A percentile compares a stretch with the other conserved stretches of the same genome.
phyloP scores from a whole-genome alignment of 2,329 filamentous ascomycete genomes.

The Chalaropsis thielavioides region DNA sequence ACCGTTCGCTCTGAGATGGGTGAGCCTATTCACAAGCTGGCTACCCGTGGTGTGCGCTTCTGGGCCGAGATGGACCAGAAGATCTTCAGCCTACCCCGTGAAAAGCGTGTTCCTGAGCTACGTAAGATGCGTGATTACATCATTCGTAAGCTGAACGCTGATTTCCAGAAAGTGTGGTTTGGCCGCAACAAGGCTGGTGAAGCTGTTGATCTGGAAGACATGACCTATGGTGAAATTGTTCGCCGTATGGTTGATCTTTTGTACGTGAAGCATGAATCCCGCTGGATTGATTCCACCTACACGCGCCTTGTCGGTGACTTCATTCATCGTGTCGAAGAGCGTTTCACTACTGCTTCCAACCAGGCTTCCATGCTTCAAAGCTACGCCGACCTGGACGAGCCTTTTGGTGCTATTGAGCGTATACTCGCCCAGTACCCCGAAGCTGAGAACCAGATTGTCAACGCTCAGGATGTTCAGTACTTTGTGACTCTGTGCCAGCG shows the following conservation, averaged over 20 bases:
- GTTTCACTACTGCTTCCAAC: slow-evolving; percentile 61
- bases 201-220: slow-evolving; percentile 79
- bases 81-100: slow-evolving; percentile 92
- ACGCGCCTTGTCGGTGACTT: slow-evolving; percentile 80
- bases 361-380: slow-evolving; percentile 75
- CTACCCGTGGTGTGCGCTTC: slow-evolving; percentile 87
- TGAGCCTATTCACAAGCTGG: slow-evolving; percentile 97
- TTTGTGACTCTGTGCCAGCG: slow-evolving; percentile 88
- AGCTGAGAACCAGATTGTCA: slow-evolving; percentile 81
- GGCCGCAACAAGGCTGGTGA: slow-evolving; percentile 68
- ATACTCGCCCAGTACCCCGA: slow-evolving; percentile 76
- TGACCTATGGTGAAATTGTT: slow-evolving; percentile 85
- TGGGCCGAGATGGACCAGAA: slow-evolving; percentile 99
- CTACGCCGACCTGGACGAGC: slow-evolving; percentile 74
- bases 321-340: slow-evolving; percentile 91
- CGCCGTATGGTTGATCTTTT: slow-evolving; percentile 78
- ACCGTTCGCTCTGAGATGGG: slow-evolving; percentile 98
- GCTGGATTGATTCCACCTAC: slow-evolving; percentile 83
- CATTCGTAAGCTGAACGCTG: slow-evolving; percentile 88
- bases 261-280: slow-evolving; percentile 77
- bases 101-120: slow-evolving; percentile 75
- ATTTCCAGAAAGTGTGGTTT: slow-evolving; percentile 97
- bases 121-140: slow-evolving; percentile 83
- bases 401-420: slow-evolving; percentile 61
- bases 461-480: slow-evolving; percentile 94